Evolutionary conservation across 202 grass and related monocot species (phyloP), one percentile per base, ranked within the genome.

Genomic region (Panicum virgatum): DNA sequence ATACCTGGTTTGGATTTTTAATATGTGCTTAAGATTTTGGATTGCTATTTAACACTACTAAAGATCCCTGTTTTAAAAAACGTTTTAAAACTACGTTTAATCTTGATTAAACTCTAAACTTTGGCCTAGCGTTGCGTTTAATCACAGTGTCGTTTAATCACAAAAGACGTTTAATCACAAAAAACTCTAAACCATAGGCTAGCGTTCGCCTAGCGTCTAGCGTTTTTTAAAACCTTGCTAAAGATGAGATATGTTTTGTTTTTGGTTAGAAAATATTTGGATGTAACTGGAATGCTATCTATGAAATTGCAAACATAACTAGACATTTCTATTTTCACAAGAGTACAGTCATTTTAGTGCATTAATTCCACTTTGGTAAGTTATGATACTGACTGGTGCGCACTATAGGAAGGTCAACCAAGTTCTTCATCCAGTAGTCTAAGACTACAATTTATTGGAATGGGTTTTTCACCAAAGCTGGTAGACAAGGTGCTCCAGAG

Each of bases 361-460:
- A 47, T 40, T 34, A 14, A 18, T 52, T 18, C 46, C 43, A 51
- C 54, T 84, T 60, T 83, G 46, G 45, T 68, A 71, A 81, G 42
- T 59, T 74, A 16, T 59, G 15, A 38, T 75, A 54, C 73, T 65
- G 23, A 66, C 16, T 40, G 69, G 44, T 89, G 54, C 47, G 29
- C 76, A 73, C 18, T 78, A 40, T 80, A 97, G 95, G 82, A 86
- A 83, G 80, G 73, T 46, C 69, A 86, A 43, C 82, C 88, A 30
- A 91, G 84, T 81, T 93, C 92, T 36, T 93, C 92, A 6, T 87
- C 68, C 6, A 66, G 76, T 83, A 44, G 66, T 67, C 59, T 93
- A 85, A 95, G 89, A 72, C 89, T 60, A 26, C 73, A 95, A n/a
- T 95, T 93, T 81, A 83, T 95, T 83, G 88, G 78, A 12, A 95